phyloP scores from a whole-genome alignment of 352 stramenopile species.

The Phytophthora tubulina region DNA sequence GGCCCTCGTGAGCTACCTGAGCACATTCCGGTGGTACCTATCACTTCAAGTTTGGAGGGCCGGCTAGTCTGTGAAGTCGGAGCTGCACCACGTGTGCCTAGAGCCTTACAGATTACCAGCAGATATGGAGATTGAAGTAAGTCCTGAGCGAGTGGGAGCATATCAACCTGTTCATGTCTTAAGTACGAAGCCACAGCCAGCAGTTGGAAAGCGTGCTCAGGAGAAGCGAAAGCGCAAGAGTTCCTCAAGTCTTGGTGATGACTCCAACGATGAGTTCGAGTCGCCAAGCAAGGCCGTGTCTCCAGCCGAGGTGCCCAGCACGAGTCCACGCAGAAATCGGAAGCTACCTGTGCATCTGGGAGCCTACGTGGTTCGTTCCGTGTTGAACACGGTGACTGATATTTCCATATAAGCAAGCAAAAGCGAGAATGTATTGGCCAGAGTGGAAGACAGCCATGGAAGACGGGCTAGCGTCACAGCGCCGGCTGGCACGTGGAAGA shows the following conservation, averaged over 20 bases:
- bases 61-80: slow-evolving; percentile 2
- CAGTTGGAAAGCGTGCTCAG: not conserved
- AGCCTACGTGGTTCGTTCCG: slow-evolving; percentile 17
- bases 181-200: not conserved
- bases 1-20: slow-evolving; percentile 8
- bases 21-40: slow-evolving; percentile 7
- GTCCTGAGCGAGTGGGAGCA: too few species aligned
- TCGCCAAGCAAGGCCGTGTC: not conserved
- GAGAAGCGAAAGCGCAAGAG: slow-evolving; percentile 5
- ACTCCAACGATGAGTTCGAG: slow-evolving; percentile 6
- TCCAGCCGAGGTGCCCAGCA: not conserved
- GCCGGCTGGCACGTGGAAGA: slow-evolving; percentile 3
- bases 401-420: slow-evolving; percentile 9
- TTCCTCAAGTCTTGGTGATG: not conserved
- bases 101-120: too few species aligned
- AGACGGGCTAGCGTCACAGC: not conserved
- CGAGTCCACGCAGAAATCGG: not conserved
- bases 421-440: not conserved
- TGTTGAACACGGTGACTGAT: slow-evolving; percentile 1
- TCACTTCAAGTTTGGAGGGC: not conserved
- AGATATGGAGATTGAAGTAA: too few species aligned
- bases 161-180: not conserved
- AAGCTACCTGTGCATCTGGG: slow-evolving; percentile 4
- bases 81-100: not conserved
- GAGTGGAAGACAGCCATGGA: slow-evolving; percentile 17